A percentile compares a stretch with the other conserved stretches of the same genome.
These are phyloP conservation scores for Carex arenaria DNA, from an alignment of 202 grass and related monocot species.

Conservation along the genomic window DNA sequence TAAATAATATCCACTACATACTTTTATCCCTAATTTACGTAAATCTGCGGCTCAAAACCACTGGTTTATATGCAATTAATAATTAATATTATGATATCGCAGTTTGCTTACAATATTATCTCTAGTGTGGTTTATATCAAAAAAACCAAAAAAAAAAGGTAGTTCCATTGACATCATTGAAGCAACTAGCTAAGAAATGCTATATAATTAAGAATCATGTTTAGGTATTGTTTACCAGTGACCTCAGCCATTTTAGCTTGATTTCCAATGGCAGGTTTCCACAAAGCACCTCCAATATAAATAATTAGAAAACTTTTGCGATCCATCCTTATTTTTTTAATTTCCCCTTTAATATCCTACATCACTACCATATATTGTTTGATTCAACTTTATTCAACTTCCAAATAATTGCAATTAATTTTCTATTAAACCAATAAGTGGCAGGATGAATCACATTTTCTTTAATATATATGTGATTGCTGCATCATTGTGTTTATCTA, in stretches of 20 bases:
- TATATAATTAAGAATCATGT: background rate
- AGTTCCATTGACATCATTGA: slow-evolving; percentile 15
- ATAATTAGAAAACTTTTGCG: background rate
- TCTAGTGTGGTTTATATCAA: background rate
- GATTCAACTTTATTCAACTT: too few relatives aligned
- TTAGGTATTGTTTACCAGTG: background rate
- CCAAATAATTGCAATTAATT: background rate
- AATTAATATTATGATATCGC: background rate
- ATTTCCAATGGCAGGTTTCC: slow-evolving; percentile 13
- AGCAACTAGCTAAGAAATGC: background rate
- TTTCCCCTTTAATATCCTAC: background rate
- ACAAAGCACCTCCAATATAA: background rate
- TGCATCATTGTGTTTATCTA: background rate
- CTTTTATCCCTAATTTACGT: background rate
- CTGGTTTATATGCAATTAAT: background rate
- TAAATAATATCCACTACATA: background rate
- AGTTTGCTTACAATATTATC: background rate
- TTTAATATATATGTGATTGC: background rate
- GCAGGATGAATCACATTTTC: background rate
- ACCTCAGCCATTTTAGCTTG: slow-evolving; percentile 4
- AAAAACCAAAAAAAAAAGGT: background rate
- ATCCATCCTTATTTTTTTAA: background rate
- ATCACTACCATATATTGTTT: background rate
- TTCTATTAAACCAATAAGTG: background rate
- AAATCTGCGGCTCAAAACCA: background rate